Percentiles rank a stretch among this genome's conserved stretches.
Conservation (phyloP, 306 rosid species). For the Arachis stenosperma region DNA sequence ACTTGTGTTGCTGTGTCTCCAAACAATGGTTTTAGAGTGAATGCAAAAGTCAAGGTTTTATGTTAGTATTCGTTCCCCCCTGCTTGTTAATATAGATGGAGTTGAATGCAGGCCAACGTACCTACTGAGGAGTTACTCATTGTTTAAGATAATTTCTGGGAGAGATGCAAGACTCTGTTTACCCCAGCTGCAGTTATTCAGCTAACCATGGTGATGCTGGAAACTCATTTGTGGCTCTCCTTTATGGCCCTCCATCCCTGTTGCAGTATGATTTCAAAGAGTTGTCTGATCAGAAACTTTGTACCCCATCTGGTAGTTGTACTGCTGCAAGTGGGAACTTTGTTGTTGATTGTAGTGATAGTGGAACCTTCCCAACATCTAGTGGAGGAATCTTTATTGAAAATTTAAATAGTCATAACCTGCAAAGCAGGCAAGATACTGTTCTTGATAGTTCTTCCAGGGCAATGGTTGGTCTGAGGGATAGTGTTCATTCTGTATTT, state of each 20-base stretch:
- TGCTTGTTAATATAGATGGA: conserved; percentile 21
- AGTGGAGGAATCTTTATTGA: conserved; percentile 25
- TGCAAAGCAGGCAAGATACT: conserved; percentile 19
- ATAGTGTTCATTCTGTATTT: conserved; percentile 25
- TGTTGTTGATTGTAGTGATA: conserved; percentile 34
- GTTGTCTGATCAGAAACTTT: conserved; percentile 28
- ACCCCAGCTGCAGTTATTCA: conserved; percentile 15
- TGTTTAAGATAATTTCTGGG: conserved; percentile 36
- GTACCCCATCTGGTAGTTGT: conserved; percentile 25
- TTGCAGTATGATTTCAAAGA: conserved; percentile 30
- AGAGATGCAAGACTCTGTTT: conserved; percentile 31
- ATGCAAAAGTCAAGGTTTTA: neutral
- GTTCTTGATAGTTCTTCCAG: conserved; percentile 31
- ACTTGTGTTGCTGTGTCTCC: conserved; percentile 16
- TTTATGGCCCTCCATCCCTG: conserved; percentile 30
- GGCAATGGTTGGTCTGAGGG: conserved; percentile 29
- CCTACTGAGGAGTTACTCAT: conserved; percentile 29
- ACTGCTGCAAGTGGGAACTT: conserved; percentile 34
- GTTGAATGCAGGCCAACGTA: conserved; percentile 24
- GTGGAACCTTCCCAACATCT: conserved; percentile 24
- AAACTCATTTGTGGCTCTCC: conserved; percentile 36
- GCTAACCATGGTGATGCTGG: conserved; percentile 32
- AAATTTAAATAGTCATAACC: conserved; percentile 25
- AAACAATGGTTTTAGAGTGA: neutral
- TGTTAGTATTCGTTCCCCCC: neutral